Percentiles rank a stretch among this genome's conserved stretches.
These are phyloP conservation scores for Galerina marginata DNA, from an alignment of 768 basidiomycete genomes.

Conservation along the genomic window DNA sequence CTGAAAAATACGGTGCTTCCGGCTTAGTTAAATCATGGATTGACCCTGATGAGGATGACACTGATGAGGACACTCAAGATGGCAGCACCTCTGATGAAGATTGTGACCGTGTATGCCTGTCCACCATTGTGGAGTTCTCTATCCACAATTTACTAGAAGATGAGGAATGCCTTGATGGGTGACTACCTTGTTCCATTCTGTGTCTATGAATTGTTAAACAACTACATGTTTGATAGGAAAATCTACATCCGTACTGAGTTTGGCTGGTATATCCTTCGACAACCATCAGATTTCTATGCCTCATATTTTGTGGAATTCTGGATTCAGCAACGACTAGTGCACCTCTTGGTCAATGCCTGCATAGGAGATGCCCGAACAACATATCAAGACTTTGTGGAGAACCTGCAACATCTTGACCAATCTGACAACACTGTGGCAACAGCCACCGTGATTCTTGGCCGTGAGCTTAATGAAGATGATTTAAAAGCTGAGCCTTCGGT, in stretches of 20 bases:
- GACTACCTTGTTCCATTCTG: conserved; percentile 19
- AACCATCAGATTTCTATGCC: conserved; percentile 51
- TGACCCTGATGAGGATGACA: conserved; percentile 21
- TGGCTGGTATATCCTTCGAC: conserved; percentile 75
- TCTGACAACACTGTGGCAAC: conserved; percentile 34
- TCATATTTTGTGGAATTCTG: conserved; percentile 53
- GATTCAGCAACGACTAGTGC: conserved; percentile 53
- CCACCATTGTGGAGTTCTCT: conserved; percentile 18
- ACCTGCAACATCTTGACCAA: conserved; percentile 33
- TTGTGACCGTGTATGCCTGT: conserved; percentile 28
- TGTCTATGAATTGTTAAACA: neutral
- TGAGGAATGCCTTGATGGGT: conserved; percentile 51
- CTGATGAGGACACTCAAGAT: conserved; percentile 36
- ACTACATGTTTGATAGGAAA: conserved; percentile 42
- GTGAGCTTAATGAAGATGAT: conserved; percentile 46
- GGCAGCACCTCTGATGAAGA: conserved; percentile 38
- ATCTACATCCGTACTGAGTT: conserved; percentile 64
- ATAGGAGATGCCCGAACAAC: conserved; percentile 39
- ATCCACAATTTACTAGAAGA: conserved; percentile 7
- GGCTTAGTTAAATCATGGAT: conserved; percentile 48
- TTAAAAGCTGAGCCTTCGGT: conserved; percentile 53
- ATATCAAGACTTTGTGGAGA: conserved; percentile 44
- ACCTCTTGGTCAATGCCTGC: conserved; percentile 48
- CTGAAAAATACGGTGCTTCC: conserved; percentile 39
- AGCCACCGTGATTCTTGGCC: conserved; percentile 46